A percentile compares a stretch with the other conserved stretches of the same genome.
Conservation (phyloP, 2,329 filamentous ascomycete genomes). For the Arthrinium phaeospermum region DNA sequence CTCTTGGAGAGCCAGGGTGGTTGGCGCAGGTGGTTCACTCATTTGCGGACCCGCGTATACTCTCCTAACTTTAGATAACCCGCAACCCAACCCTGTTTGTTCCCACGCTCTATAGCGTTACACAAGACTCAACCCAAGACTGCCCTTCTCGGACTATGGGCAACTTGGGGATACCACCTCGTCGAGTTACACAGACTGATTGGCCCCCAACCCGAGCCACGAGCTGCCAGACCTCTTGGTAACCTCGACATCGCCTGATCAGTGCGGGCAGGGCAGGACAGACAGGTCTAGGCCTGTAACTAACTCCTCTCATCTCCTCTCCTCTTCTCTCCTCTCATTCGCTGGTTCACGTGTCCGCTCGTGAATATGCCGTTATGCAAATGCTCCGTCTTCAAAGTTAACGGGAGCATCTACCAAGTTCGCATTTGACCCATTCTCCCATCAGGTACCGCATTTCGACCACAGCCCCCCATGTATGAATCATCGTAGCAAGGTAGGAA, state of each 20-base stretch:
- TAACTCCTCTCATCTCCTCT: not conserved
- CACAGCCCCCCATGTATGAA: not conserved
- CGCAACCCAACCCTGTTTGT: not conserved
- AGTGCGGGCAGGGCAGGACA: not conserved
- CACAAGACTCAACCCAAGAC: not conserved
- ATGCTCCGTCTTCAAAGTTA: too few relatives aligned
- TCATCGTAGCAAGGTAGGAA: not conserved
- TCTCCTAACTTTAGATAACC: constrained; percentile 13
- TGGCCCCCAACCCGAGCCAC: not conserved
- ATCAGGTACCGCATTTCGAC: not conserved
- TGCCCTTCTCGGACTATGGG: not conserved
- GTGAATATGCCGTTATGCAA: too few relatives aligned
- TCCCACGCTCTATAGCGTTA: constrained; percentile 3
- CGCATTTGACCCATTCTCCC: not conserved
- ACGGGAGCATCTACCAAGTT: not conserved
- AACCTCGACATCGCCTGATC: not conserved
- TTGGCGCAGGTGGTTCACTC: not conserved
- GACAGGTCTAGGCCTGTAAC: too few relatives aligned
- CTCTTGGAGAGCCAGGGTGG: not conserved
- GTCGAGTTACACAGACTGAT: constrained; percentile 1
- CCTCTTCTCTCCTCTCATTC: not conserved
- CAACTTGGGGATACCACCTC: not conserved
- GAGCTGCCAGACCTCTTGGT: not conserved
- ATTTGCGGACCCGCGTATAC: constrained; percentile 12
- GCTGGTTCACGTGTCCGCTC: not conserved